These are phyloP conservation scores for Tardiomyces blankii DNA, from an alignment of 1,139 yeast species.

Conservation along the genomic window DNA sequence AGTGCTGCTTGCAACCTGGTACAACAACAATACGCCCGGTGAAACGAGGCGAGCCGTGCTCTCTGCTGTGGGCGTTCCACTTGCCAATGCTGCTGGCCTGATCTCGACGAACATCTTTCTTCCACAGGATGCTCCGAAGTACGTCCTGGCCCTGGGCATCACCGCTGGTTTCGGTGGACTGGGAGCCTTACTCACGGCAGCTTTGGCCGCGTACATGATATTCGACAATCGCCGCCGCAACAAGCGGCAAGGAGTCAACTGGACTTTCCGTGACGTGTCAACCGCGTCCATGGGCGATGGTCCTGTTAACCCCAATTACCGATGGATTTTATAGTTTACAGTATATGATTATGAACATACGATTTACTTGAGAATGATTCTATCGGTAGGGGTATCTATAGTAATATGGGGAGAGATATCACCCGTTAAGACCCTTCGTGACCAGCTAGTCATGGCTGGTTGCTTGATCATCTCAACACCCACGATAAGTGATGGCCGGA, in stretches of 20 bases:
- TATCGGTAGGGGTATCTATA: too few relatives aligned
- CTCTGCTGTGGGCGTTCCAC: constrained; percentile 68
- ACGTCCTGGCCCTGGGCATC: constrained; percentile 39
- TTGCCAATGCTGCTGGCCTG: constrained; percentile 78
- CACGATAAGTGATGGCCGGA: too few relatives aligned
- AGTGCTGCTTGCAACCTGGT: constrained; percentile 40
- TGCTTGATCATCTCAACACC: too few relatives aligned
- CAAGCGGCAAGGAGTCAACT: constrained; percentile 31
- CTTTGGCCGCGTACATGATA: constrained; percentile 23
- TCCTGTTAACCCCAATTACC: constrained; percentile 34
- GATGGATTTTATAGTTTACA: constrained; percentile 34
- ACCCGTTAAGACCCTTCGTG: too few relatives aligned
- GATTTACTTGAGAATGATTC: too few relatives aligned
- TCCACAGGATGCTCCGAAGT: constrained; percentile 46
- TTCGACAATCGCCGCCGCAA: constrained; percentile 35
- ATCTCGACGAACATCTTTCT: constrained; percentile 56
- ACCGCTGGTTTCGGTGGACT: constrained; percentile 36
- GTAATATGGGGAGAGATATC: too few relatives aligned
- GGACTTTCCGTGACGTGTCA: constrained; percentile 35
- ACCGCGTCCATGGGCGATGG: constrained; percentile 36
- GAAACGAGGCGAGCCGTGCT: constrained; percentile 50
- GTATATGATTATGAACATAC: too few relatives aligned
- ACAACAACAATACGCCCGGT: constrained; percentile 39
- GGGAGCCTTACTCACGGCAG: constrained; percentile 24
- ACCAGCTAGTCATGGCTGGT: too few relatives aligned